Evolutionary conservation across 768 basidiomycete genomes (phyloP), one percentile per base, ranked within the genome.

Genomic region (Serendipita indica): DNA sequence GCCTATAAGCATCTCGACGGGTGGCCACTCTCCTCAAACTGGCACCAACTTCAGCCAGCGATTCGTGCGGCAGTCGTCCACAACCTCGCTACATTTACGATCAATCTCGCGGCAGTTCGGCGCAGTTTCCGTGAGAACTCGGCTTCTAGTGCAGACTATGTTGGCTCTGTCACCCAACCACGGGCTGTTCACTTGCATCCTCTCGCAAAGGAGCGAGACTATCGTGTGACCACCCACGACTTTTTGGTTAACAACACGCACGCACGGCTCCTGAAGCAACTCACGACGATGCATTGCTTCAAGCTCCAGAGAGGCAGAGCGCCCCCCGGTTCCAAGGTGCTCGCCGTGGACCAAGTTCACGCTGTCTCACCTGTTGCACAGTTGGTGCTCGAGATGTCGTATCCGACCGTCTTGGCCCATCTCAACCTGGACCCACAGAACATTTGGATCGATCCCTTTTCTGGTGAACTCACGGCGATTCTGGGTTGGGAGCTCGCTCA

Each of bases 401-500:
- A 20, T 7, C 20, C 20, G 10, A 54, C 16, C 3, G 49, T 54
- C 10, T 28, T 54, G 10, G 49, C 22, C 4, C 49, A 54, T 27
- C 22, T 33, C 22, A 54, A 54, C 30, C 22, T 54, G 10, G n/a
- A 16, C 30, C 49, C 49, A 7, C 49, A 54, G n/a, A 54, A 54
- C 22, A 54, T 54, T 27, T 54, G 49, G 49, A 54, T 54, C 22
- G 49, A 54, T n/a, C 41, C 41, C 7, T 33, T 54, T n/a, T n/a
- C 20, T 5, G 49, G 49, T 25, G 32, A 27, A n/a, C 4, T 54
- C 30, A 54, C 49, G 20, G 12, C 49, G 3, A 32, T 54, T 25
- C 32, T 54, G 20, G 49, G 49, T 16, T 54, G 49, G 49, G 49
- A 54, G 22, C 22, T 22, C 30, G 49, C 22, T 28, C 49, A 54